Evolutionary conservation across 805 yeast species (phyloP).

Genomic region (Candida succiphila): DNA sequence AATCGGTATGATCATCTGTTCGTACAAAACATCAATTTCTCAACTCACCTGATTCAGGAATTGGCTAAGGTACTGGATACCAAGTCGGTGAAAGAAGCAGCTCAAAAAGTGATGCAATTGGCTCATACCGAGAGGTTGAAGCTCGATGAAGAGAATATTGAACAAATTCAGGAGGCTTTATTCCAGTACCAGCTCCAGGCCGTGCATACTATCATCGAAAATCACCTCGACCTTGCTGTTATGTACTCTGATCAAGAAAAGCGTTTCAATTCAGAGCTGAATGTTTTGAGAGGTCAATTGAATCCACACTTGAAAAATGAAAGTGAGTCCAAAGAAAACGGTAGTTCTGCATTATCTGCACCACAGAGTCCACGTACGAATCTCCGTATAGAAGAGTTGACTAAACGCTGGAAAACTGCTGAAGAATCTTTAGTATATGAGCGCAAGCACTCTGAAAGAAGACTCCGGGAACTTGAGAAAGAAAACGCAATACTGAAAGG

Average conservation of each 20-base stretch:
- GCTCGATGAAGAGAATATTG: conserved; percentile 15
- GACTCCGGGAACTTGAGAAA: conserved; percentile 42
- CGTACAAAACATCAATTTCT: conserved; percentile 30
- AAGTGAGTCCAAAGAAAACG: conserved; percentile 3
- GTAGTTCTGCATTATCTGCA: conserved; percentile 20
- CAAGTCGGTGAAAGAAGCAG: conserved; percentile 49
- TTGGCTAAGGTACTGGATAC: conserved; percentile 49
- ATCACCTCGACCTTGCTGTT: neutral
- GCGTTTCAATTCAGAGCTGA: neutral
- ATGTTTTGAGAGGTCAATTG: neutral
- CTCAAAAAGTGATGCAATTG: conserved; percentile 34
- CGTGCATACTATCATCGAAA: conserved; percentile 40
- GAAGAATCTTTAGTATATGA: conserved; percentile 62
- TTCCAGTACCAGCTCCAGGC: conserved; percentile 49
- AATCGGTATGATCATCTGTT: conserved; percentile 11
- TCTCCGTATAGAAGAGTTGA: conserved; percentile 50
- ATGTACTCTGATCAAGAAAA: neutral
- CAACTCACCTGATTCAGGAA: conserved; percentile 38
- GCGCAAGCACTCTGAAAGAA: conserved; percentile 39
- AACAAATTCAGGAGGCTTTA: conserved; percentile 23
- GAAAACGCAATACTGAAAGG: conserved; percentile 37
- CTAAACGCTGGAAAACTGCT: conserved; percentile 59
- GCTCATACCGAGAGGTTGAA: conserved; percentile 18
- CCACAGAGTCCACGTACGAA: neutral
- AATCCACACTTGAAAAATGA: neutral